These are phyloP conservation scores for Flaveria ramosissima DNA, from an alignment of 129 eudicot species.

Conservation along the genomic window DNA sequence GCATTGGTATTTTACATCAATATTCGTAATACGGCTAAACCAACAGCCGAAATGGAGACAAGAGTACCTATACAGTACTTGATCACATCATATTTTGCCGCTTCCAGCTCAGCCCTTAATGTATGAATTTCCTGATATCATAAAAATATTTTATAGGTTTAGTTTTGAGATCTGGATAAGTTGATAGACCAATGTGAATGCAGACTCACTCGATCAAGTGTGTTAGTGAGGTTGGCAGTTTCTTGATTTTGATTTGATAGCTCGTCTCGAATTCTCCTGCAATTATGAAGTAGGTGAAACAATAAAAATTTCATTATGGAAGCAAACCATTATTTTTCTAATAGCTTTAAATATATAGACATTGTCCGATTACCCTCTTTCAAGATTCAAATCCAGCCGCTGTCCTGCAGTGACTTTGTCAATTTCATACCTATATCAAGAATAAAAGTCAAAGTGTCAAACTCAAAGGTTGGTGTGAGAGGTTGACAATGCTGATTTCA, in stretches of 20 bases:
- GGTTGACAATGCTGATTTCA: constrained; percentile 5
- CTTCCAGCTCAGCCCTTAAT: constrained; percentile 82
- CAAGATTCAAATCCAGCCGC: constrained; percentile 91
- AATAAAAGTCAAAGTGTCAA: constrained; percentile 7
- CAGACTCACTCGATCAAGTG: constrained; percentile 79
- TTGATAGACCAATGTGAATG: not conserved
- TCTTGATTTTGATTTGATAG: constrained; percentile 82
- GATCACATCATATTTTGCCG: constrained; percentile 89
- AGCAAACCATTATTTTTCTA: not conserved
- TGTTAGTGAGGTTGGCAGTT: constrained; percentile 85
- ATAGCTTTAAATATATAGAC: not conserved
- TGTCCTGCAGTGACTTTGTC: constrained; percentile 96
- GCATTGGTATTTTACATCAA: constrained; percentile 44
- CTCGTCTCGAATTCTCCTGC: constrained; percentile 96
- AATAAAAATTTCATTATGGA: not conserved
- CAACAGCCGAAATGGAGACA: constrained; percentile 87
- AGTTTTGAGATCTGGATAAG: not conserved
- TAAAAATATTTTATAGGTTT: not conserved
- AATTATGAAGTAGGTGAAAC: constrained; percentile 7
- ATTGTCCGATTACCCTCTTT: constrained; percentile 59
- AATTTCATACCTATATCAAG: constrained; percentile 64
- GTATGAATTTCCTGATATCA: constrained; percentile 83
- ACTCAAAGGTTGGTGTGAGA: constrained; percentile 34
- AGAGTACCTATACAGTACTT: constrained; percentile 98
- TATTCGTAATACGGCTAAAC: constrained; percentile 84